Conservation (phyloP, 176 grass and related monocot species). For the Musa itinerans region DNA sequence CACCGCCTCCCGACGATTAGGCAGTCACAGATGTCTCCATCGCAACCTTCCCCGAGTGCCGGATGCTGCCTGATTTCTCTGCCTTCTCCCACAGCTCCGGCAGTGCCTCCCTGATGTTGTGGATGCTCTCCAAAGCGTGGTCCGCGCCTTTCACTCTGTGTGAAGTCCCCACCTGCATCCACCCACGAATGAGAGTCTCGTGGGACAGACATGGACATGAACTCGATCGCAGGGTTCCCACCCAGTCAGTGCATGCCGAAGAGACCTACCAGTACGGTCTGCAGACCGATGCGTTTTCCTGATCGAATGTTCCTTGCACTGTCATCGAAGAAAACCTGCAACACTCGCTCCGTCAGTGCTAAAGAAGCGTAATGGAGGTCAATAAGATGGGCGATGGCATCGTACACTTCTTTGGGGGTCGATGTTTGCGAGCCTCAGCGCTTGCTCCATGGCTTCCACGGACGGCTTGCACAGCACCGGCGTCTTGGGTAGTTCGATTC, state of each 20-base stretch:
- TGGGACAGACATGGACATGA: background rate
- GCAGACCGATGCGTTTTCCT: conserved; percentile 72
- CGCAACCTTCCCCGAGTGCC: conserved; percentile 50
- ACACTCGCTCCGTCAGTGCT: background rate
- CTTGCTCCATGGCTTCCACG: conserved; percentile 69
- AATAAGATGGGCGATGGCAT: background rate
- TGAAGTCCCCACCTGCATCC: conserved; percentile 52
- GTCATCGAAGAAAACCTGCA: conserved; percentile 98
- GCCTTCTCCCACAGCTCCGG: conserved; percentile 83
- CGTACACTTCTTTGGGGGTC: conserved; percentile 67
- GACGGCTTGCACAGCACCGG: conserved; percentile 88
- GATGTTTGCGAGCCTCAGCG: conserved; percentile 63
- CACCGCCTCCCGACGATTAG: conserved; percentile 14
- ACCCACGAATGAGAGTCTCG: background rate
- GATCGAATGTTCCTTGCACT: conserved; percentile 82
- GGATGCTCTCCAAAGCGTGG: conserved; percentile 88
- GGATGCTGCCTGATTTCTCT: conserved; percentile 62
- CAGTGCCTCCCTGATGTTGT: conserved; percentile 81
- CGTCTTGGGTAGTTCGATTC: conserved; percentile 53
- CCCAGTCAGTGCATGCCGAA: background rate
- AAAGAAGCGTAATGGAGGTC: background rate
- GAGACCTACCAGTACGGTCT: conserved; percentile 72
- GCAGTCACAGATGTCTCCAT: conserved; percentile 86
- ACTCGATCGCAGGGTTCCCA: background rate
- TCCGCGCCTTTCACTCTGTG: conserved; percentile 66